A percentile compares a stretch with the other conserved stretches of the same genome.
These are phyloP conservation scores for Avicennia marina DNA, from an alignment of 257 asterid genomes.

Conservation along the genomic window DNA sequence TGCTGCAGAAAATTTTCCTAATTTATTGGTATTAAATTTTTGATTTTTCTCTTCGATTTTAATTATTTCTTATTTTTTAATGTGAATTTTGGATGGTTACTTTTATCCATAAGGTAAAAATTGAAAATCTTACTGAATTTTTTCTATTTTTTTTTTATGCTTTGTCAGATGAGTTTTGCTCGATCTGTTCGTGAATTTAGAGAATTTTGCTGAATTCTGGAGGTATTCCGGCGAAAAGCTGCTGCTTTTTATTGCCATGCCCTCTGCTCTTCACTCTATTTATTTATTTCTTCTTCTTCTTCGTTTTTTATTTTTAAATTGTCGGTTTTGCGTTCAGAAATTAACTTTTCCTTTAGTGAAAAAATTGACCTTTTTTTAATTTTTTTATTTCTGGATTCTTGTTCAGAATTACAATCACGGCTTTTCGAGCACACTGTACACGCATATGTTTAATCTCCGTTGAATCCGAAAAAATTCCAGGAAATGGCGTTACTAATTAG, in stretches of 20 bases:
- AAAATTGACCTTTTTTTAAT: too few relatives aligned
- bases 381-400: neutral
- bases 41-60: constrained; percentile 18
- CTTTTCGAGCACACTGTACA: neutral
- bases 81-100: neutral
- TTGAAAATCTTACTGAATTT: neutral
- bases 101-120: too few relatives aligned
- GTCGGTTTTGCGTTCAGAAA: neutral
- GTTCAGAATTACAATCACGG: neutral
- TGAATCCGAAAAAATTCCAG: neutral
- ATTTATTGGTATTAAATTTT: constrained; percentile 22
- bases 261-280: neutral
- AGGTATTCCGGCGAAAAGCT: neutral
- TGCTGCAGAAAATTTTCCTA: constrained; percentile 14
- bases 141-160: neutral
- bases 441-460: neutral
- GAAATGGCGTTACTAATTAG: constrained; percentile 1
- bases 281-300: neutral
- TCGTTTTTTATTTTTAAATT: neutral
- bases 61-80: neutral
- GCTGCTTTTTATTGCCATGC: too few relatives aligned
- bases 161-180: neutral
- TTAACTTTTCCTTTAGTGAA: neutral
- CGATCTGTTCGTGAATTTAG: constrained; percentile 5
- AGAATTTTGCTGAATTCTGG: constrained; percentile 4